Evolutionary conservation across 805 yeast species (phyloP).

Genomic region (Jamesozyma spencerorum): DNA sequence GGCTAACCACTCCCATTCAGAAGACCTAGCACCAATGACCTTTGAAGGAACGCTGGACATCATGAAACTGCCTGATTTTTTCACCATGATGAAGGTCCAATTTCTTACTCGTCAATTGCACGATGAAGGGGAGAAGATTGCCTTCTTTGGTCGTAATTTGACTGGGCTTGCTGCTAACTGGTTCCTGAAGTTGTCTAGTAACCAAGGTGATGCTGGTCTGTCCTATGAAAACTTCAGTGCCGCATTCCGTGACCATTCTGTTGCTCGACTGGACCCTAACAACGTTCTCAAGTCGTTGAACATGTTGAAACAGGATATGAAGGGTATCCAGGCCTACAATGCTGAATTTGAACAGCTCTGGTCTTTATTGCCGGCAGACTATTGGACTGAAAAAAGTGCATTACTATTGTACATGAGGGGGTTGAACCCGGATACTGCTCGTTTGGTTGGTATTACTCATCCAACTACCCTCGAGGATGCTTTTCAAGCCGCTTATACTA

Average conservation of each 20-base stretch:
- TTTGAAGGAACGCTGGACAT: background rate
- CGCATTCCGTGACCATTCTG: background rate
- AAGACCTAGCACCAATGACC: background rate
- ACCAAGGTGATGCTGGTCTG: too few relatives aligned
- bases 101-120: background rate
- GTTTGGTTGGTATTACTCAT: background rate
- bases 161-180: conserved; percentile 1
- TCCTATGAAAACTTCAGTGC: background rate
- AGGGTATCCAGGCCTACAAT: background rate
- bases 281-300: background rate
- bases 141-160: background rate
- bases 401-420: conserved; percentile 1
- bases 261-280: background rate
- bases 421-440: background rate
- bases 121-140: background rate
- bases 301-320: background rate
- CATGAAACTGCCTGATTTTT: background rate
- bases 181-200: background rate
- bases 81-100: conserved; percentile 1
- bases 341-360: background rate
- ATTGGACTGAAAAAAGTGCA: conserved; percentile 3
- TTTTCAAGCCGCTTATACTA: too few relatives aligned
- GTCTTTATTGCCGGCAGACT: conserved; percentile 2
- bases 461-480: conserved; percentile 1
- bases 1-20: background rate